Evolutionary conservation across 2,329 filamentous ascomycete genomes (phyloP).

Genomic region (Pseudomassariella vexata): DNA sequence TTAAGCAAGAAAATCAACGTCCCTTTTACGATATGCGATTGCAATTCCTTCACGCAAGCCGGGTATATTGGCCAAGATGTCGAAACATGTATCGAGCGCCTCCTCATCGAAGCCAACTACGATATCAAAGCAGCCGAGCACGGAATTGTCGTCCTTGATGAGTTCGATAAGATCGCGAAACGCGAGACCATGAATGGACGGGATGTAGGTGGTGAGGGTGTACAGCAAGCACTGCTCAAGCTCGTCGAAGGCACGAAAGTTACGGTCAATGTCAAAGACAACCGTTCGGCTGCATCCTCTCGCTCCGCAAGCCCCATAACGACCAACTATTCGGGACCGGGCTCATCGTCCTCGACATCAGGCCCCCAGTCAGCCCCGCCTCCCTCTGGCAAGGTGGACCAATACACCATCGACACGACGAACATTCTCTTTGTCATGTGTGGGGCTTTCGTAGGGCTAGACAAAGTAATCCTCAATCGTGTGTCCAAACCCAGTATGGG

Average conservation of each 20-base stretch:
- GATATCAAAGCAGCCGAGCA: slow-evolving; percentile 78
- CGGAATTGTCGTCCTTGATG: slow-evolving; percentile 92
- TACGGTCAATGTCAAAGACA: slow-evolving; percentile 83
- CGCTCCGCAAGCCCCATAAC: slow-evolving; percentile 47
- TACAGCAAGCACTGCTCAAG: slow-evolving; percentile 92
- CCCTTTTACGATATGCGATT: slow-evolving; percentile 92
- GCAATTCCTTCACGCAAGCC: slow-evolving; percentile 91
- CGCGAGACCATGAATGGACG: slow-evolving; percentile 83
- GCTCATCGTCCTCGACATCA: slow-evolving; percentile 34
- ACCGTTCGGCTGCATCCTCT: slow-evolving; percentile 44
- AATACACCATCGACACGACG: slow-evolving; percentile 78
- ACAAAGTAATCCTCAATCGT: slow-evolving; percentile 82
- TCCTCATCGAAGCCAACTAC: slow-evolving; percentile 87
- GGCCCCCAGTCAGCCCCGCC: slow-evolving; percentile 37
- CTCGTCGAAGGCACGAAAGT: slow-evolving; percentile 94
- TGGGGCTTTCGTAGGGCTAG: slow-evolving; percentile 87
- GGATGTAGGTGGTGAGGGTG: slow-evolving; percentile 92
- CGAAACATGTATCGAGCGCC: slow-evolving; percentile 87
- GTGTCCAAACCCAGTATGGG: slow-evolving; percentile 82
- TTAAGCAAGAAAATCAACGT: slow-evolving; percentile 89
- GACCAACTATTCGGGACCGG: slow-evolving; percentile 42
- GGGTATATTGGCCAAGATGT: slow-evolving; percentile 98
- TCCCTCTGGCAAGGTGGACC: slow-evolving; percentile 47
- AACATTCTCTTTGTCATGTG: slow-evolving; percentile 98
- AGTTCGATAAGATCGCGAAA: slow-evolving; percentile 95